These are phyloP conservation scores for Trichophyton verrucosum DNA, from an alignment of 2,329 filamentous ascomycete species.

Conservation along the genomic window DNA sequence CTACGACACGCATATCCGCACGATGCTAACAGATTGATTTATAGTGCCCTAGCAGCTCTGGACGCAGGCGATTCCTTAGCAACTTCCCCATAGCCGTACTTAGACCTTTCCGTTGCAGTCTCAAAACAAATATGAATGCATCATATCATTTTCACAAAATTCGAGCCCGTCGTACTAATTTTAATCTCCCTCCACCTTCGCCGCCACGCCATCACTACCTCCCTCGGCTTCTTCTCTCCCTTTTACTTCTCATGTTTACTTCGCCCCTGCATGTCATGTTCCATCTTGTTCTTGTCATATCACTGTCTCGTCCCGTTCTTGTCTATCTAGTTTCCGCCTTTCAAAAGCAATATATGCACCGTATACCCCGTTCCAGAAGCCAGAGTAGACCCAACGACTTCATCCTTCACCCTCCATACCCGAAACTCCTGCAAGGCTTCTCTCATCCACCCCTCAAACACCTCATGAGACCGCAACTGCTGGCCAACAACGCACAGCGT, in stretches of 20 bases:
- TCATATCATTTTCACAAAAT: no score
- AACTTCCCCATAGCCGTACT: constrained; percentile 27
- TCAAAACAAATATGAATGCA: no score
- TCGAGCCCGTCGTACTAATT: no score
- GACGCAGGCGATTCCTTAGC: constrained; percentile 36
- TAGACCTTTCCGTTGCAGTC: no score
- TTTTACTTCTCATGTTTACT: no score
- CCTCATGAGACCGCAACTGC: constrained; percentile 71
- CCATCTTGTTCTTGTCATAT: background rate
- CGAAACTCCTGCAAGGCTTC: constrained; percentile 55
- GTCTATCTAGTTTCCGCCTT: constrained; percentile 11
- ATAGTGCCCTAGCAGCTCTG: constrained; percentile 37
- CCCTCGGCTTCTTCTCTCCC: no score
- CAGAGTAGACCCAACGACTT: constrained; percentile 47
- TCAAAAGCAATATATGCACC: constrained; percentile 63
- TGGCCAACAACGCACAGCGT: constrained; percentile 75
- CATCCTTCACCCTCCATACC: constrained; percentile 64
- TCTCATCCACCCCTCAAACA: constrained; percentile 70
- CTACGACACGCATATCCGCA: background rate
- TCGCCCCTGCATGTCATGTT: no score
- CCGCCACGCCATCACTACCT: no score
- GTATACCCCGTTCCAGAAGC: constrained; percentile 60
- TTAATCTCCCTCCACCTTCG: no score
- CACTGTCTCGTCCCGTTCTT: background rate
- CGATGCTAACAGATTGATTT: background rate